Base-by-base conservation (phyloP, 495 filamentous ascomycete genomes). In the Beverwykella pulmonaria region DNA sequence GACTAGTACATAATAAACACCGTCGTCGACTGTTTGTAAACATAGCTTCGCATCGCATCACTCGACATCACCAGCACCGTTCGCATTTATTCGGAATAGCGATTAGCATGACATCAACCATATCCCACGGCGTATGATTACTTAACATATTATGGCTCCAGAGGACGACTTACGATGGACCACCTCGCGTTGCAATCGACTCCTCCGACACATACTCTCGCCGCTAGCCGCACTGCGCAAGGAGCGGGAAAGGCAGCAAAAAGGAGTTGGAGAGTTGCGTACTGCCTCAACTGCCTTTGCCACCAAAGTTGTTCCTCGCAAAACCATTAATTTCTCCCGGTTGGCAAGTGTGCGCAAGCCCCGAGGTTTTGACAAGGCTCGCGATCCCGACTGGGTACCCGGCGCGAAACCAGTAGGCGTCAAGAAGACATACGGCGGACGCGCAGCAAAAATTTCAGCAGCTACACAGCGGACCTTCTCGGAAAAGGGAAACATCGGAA, bases 311-410 rank as follows among this genome's bases (percentile, higher is more conserved):
- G 25, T 30, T 34, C 34, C 57, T 14, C 20, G 49, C 20, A 59
- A 34, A 32, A 22, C 59, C 6, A 50, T 15, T 9, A 63, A 59
- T 15, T 54, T 60, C 46, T 63, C 65, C 12, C 64, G 65, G 25
- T 46, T 48, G 34, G 44, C 53, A 8, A 61, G 52, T 17, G 56
- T 47, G 9, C 53, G 53, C 34, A 68, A 67, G 57, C 69, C 65
- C 12, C 59, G 69, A 23, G 60, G 64, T 19, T 68, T 68, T 25
- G 68, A 67, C 19, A 71, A 71, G 30, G 48, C 39, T 20, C n/a
- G 17, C 22, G 70, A 72, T 55, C 70, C 70, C 19, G 70, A 72
- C 29, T 72, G 70, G 70, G 55, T 54, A 29, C 66, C 70, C 6
- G 58, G 22, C 23, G 29, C 61, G 20, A 61, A 53, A 34, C 52